phyloP scores from a whole-genome alignment of 768 basidiomycete genomes.

The Auriscalpium orientale region DNA sequence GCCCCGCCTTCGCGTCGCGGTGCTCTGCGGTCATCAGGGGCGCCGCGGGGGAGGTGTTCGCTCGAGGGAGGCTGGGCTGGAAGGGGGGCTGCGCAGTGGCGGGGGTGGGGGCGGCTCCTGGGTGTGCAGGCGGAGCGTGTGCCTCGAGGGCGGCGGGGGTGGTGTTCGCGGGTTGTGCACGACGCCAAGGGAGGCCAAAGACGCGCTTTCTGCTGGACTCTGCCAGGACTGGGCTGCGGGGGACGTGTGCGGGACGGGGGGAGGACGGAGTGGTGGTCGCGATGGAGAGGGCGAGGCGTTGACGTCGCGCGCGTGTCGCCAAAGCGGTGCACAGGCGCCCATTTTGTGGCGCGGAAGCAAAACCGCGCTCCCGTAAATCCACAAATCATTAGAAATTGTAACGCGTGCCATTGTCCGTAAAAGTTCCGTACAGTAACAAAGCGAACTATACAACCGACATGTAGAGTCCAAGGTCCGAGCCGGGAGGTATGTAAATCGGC shows the following conservation, averaged over 20 bases:
- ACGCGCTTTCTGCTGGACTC: not conserved
- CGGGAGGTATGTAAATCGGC: not conserved
- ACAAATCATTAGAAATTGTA: too few relatives aligned
- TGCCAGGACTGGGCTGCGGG: not conserved
- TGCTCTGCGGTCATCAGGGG: slow-evolving; percentile 12
- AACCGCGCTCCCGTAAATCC: not conserved
- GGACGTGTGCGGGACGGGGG: not conserved
- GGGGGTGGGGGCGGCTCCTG: slow-evolving; percentile 2
- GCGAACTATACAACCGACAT: not conserved
- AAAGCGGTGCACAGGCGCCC: not conserved
- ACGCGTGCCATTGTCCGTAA: not conserved
- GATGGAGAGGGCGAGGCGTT: not conserved
- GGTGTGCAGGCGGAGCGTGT: not conserved
- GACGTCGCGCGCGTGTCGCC: not conserved
- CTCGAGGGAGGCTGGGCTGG: slow-evolving; percentile 1
- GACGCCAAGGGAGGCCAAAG: not conserved
- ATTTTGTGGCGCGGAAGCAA: not conserved
- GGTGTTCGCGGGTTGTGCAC: not conserved
- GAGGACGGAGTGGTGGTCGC: not conserved
- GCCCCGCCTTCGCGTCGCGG: slow-evolving; percentile 16
- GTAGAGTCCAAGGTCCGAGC: not conserved
- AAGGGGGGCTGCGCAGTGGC: not conserved
- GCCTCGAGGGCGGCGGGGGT: not conserved
- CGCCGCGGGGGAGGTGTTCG: slow-evolving; percentile 7
- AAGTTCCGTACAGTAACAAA: not conserved